Evolutionary conservation across 192 early-diverging fungal species (phyloP), one percentile per base, ranked within the genome.

Genomic region (Entomortierella chlamydospora): DNA sequence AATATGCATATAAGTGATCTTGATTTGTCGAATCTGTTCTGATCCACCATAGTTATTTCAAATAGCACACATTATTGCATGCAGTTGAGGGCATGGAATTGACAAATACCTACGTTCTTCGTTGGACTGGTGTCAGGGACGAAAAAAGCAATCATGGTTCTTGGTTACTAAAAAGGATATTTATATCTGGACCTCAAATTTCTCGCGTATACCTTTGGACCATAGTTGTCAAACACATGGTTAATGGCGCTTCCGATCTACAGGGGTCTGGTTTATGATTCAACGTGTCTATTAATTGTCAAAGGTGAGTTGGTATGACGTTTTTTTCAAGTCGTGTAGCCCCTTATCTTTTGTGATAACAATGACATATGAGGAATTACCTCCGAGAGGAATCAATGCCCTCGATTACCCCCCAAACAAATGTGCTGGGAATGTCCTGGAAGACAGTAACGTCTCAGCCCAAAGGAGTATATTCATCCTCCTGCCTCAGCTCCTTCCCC

Each of bases 151-250:
- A 67, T 57, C 17, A 59, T 23, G 18, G 9, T 26, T 52, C 43
- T 51, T 4, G 17, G 17, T 50, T 15, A 50, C 15, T 50, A 17
- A 15, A 50, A 4, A 17, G 17, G 10, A 10, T 37, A 4, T 37
- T 37, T 37, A 10, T 4, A 37, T 37, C 34, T 37, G 10, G 10
- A 37, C 4, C 10, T 37, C 5, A 37, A 37, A 37, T 7, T 37
- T 37, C 34, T 10, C 34, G 34, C 34, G 4, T 22, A 4, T 53
- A 88, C 86, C 81, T 93, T 93, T 37, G 90, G 84, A 12, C 91
- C 91, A 72, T 93, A 93, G 57, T 91, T 91, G 77, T 91, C 91
- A 52, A 82, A 84, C 52, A 90, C 61, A 58, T 93, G 83, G 74
- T 69, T 10, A 64, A 68, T 25, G 55, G 34, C 22, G 66, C 61